Conservation (phyloP, 306 rosid genomes). For the Cucurbita maxima region DNA sequence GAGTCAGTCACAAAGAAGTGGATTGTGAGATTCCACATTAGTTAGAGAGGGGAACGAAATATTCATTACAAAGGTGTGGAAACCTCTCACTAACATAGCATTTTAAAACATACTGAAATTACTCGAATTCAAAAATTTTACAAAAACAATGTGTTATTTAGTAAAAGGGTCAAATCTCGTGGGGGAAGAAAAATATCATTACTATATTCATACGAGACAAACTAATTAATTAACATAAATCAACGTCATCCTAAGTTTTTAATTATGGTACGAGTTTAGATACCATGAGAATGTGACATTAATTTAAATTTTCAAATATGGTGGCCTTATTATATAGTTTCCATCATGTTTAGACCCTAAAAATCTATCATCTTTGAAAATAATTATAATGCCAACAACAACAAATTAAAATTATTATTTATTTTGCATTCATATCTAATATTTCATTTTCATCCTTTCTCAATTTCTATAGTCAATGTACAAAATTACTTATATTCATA, state of each 20-base stretch:
- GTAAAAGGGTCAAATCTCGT: slow-evolving; percentile 1
- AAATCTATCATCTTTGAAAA: neutral
- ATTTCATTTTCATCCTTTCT: neutral
- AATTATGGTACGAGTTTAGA: neutral
- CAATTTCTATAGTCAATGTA: neutral
- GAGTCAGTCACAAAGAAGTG: no score
- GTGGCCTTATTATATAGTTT: neutral
- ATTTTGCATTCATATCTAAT: neutral
- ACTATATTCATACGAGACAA: neutral
- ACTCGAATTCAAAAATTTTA: neutral
- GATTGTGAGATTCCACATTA: no score
- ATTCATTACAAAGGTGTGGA: no score
- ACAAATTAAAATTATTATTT: neutral
- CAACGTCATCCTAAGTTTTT: neutral
- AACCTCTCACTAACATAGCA: no score
- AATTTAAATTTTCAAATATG: neutral
- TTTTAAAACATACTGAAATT: no score
- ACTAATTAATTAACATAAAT: neutral
- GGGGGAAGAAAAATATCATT: neutral
- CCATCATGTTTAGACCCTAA: neutral
- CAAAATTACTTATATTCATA: no score
- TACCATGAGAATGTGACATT: neutral
- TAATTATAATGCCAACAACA: neutral
- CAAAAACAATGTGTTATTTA: neutral
- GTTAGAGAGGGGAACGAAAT: no score